Evolutionary conservation across 2,329 filamentous ascomycete species (phyloP).

Genomic region (Hymenoscyphus fraxineus): DNA sequence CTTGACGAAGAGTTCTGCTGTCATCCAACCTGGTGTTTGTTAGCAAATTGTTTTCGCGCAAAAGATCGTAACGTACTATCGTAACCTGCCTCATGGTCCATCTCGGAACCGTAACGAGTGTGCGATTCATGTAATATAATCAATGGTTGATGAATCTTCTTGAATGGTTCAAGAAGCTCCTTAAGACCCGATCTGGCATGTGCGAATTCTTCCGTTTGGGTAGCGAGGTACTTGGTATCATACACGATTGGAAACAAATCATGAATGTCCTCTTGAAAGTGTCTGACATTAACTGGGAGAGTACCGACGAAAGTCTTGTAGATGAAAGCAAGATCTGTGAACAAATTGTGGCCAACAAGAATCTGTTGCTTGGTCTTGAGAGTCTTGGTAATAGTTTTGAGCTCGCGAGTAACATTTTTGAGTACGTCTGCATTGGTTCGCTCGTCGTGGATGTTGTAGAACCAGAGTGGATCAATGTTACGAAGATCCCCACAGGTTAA

Average conservation of each 20-base stretch:
- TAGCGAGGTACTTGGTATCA: constrained; percentile 59
- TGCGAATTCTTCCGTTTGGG: constrained; percentile 31
- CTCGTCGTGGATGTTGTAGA: constrained; percentile 40
- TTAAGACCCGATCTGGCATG: constrained; percentile 45
- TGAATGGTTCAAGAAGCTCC: constrained; percentile 44
- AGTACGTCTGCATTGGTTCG: constrained; percentile 19
- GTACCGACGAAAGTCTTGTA: constrained; percentile 58
- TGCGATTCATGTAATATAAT: constrained; percentile 39
- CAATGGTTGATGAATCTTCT: constrained; percentile 39
- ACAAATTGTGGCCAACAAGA: constrained; percentile 62
- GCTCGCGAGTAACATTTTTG: constrained; percentile 21
- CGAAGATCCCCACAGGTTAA: constrained; percentile 31
- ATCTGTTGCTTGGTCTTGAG: constrained; percentile 37
- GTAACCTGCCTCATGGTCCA: constrained; percentile 55
- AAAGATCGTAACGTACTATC: constrained; percentile 46
- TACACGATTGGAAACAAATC: constrained; percentile 46
- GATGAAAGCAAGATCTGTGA: constrained; percentile 61
- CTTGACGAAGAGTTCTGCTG: constrained; percentile 40
- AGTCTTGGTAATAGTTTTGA: constrained; percentile 38
- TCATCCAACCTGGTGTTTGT: constrained; percentile 38
- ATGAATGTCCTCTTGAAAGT: constrained; percentile 50
- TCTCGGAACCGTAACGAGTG: constrained; percentile 28
- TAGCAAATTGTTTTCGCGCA: background rate
- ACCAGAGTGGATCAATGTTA: constrained; percentile 34
- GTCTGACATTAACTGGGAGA: constrained; percentile 50